These are phyloP conservation scores for Candida easanensis DNA, from an alignment of 805 yeast species.

Conservation along the genomic window DNA sequence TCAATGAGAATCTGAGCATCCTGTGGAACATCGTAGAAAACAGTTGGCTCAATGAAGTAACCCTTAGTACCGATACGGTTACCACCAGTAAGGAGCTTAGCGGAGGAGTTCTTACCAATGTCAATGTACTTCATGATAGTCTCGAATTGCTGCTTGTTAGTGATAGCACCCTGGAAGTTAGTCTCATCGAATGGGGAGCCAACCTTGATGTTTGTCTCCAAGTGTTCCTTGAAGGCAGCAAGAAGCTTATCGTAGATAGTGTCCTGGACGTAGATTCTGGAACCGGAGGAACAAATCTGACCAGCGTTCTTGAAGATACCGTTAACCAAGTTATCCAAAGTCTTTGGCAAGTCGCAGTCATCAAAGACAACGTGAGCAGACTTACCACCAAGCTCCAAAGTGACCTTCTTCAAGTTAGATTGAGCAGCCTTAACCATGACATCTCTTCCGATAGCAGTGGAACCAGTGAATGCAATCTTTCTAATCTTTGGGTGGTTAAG, in stretches of 20 bases:
- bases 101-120: constrained; percentile 65
- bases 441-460: constrained; percentile 70
- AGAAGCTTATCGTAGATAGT: constrained; percentile 64
- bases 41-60: constrained; percentile 70
- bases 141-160: constrained; percentile 64
- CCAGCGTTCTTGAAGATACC: constrained; percentile 82
- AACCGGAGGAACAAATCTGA: constrained; percentile 82
- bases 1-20: constrained; percentile 63
- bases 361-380: constrained; percentile 73
- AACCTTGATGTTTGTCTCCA: constrained; percentile 54
- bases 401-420: constrained; percentile 73
- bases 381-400: constrained; percentile 82
- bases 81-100: constrained; percentile 71
- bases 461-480: constrained; percentile 81
- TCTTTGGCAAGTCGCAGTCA: constrained; percentile 57
- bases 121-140: constrained; percentile 67
- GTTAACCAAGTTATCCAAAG: constrained; percentile 47
- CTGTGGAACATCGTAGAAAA: constrained; percentile 65
- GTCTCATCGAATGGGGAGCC: constrained; percentile 74
- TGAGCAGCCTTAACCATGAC: constrained; percentile 70
- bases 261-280: constrained; percentile 74
- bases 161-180: constrained; percentile 76
- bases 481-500: constrained; percentile 65
- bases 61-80: constrained; percentile 62
- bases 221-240: constrained; percentile 53